Base-by-base conservation (phyloP, 208 protist species). In the Trypanosomatidae sp. region DNA sequence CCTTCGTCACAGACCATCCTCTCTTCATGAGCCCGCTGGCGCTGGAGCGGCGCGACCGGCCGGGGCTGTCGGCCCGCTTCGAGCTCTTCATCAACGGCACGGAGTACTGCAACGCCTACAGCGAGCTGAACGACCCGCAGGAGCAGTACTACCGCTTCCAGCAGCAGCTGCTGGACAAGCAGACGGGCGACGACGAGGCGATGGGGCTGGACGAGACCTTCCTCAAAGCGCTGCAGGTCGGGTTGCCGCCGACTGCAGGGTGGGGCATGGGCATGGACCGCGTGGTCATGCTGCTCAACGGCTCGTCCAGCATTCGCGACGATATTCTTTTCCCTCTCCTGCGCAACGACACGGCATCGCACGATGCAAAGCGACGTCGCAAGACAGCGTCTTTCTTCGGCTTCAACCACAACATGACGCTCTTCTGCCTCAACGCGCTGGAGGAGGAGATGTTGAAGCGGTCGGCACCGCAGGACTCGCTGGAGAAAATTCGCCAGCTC, bases 21-120 rank as follows among this genome's bases (percentile, higher is more conserved):
- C 66, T 95, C 15, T 93, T 91, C 73, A 98, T 98, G 91, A 97
- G 91, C 62, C 94, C 95, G 43, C 76, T 98, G 30, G 95, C 97
- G 17, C 97, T 98, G 83, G 91, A 92, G 65, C 91, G 96, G 82
- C 62, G 78, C 4, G 79, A 33, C 47, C 73, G 81, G 12, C 87
- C 90, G 8, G 94, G 92, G 30, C 71, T 98, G 43, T 97, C 94
- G 2, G 96, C 99, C 58, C 87, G 98, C 66, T 99, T 99, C 72
- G 98, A 99, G 82, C 79, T 99, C 1, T 99, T 99, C 79, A 90
- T 99, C 65, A 94, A 92, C 73, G 87, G 88, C 28, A 90, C 86
- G 15, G 98, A 99, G 83, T 90, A 98, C 68, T 97, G 89, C 64
- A 99, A 99, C 83, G 97, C 98, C 1, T 99, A 99, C 76, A 98